Evolutionary conservation across 1,139 yeast species (phyloP), one percentile per base, ranked within the genome.

Genomic region (Pichia kudriavzevii): DNA sequence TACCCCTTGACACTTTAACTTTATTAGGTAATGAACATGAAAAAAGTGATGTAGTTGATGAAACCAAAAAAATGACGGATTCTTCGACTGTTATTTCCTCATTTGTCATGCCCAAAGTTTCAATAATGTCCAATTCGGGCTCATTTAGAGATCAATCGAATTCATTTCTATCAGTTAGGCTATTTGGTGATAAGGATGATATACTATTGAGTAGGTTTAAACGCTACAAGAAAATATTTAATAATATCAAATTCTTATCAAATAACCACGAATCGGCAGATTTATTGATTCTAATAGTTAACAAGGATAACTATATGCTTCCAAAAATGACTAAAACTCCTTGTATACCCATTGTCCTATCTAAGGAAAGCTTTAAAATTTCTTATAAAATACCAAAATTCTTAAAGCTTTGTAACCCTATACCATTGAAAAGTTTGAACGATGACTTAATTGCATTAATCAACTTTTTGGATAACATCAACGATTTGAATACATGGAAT

Each of bases 351-450:
- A 47, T 56, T 4, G 30, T 50, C 8, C 35, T 50, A 8, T 28
- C 28, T 6, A 17, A 30, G 14, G 32, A 13, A 30, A 30, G 19
- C 3, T 19, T 32, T 6, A 12, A 16, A 13, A 13, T 26, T 5
- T 19, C 31, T 9, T 26, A 27, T 7, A 36, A 36, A 31, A 39
- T 39, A 9, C 42, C 42, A 25, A 39, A 36, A 31, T 9, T 20
- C 9, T 28, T 39, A 8, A 39, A 31, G 31, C 26, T 57, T n/a
- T 56, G 60, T 38, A 50, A 60, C 28, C 59, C 61, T 6, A 53
- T 75, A 16, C 56, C 58, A 26, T 58, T 91, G 41, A 63, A 67
- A 25, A 69, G 64, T 33, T 64, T 88, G 38, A 94, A 88, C 53
- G 78, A 88, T 38, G 95, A 88, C 47, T 38, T 58, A 23, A 48